Conservation (phyloP, 1,284 basidiomycete genomes). For the Rhodotorula glutinis region DNA sequence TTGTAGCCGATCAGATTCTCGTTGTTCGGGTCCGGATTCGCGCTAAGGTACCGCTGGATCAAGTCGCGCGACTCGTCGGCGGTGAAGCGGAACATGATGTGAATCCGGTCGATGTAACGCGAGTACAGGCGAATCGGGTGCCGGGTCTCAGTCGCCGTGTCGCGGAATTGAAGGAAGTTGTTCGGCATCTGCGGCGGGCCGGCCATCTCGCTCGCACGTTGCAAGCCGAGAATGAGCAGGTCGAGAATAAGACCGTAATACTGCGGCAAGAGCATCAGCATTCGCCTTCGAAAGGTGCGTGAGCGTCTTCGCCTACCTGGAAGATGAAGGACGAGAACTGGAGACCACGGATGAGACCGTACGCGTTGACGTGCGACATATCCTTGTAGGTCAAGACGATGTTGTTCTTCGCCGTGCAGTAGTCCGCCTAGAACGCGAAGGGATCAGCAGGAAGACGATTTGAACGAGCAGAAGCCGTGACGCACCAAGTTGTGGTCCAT, state of each 20-base stretch:
- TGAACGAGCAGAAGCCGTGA: background rate
- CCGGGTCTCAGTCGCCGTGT: slow-evolving; percentile 84
- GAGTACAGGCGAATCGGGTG: slow-evolving; percentile 92
- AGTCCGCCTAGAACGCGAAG: slow-evolving; percentile 64
- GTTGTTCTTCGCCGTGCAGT: slow-evolving; percentile 97
- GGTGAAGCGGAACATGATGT: slow-evolving; percentile 96
- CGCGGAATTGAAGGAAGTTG: slow-evolving; percentile 92
- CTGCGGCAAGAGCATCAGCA: slow-evolving; percentile 10
- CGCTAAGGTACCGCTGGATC: slow-evolving; percentile 87
- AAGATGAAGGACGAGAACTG: slow-evolving; percentile 97
- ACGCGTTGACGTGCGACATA: slow-evolving; percentile 89
- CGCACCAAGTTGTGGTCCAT: slow-evolving; percentile 83
- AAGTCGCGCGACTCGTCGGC: slow-evolving; percentile 96
- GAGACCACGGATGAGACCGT: slow-evolving; percentile 87
- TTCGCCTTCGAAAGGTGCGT: background rate
- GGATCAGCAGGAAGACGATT: background rate
- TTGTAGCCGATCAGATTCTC: slow-evolving; percentile 87
- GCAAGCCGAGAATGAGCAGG: slow-evolving; percentile 85
- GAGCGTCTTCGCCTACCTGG: slow-evolving; percentile 62
- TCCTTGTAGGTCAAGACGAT: slow-evolving; percentile 88
- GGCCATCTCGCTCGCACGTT: slow-evolving; percentile 94
- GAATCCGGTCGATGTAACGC: slow-evolving; percentile 86
- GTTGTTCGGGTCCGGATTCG: slow-evolving; percentile 89
- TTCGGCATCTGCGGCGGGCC: slow-evolving; percentile 93
- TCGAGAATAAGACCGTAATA: slow-evolving; percentile 55